Percentiles rank a stretch among this genome's conserved stretches.
Conservation (phyloP, 176 grass and related monocot species). For the Secale cereale region DNA sequence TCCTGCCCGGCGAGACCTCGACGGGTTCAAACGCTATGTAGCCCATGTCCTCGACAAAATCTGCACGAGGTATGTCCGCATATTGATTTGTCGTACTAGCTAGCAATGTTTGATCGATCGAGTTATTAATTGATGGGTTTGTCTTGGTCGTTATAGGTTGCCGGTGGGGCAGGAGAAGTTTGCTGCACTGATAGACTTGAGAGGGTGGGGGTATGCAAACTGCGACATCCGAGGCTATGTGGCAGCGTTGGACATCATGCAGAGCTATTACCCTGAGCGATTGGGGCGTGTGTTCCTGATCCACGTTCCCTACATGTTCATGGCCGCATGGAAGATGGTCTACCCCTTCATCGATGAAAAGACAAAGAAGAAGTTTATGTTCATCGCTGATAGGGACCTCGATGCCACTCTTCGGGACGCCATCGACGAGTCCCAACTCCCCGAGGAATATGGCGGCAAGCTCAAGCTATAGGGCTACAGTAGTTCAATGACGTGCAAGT, state of each 20-base stretch:
- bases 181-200: conserved; percentile 47
- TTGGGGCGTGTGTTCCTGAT: conserved; percentile 51
- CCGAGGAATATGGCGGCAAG: background rate
- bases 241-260: conserved; percentile 72
- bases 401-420: conserved; percentile 43
- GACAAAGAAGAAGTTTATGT: conserved; percentile 87
- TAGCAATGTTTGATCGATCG: background rate
- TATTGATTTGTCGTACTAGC: background rate
- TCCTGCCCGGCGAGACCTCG: conserved; percentile 35
- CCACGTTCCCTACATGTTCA: conserved; percentile 74
- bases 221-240: conserved; percentile 67
- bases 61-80: conserved; percentile 7
- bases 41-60: conserved; percentile 42
- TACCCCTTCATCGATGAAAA: conserved; percentile 86
- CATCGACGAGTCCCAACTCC: conserved; percentile 61
- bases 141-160: conserved; percentile 13
- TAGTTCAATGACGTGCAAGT: background rate
- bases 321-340: conserved; percentile 83
- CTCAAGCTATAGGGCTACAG: background rate
- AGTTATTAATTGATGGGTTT: background rate
- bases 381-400: conserved; percentile 54
- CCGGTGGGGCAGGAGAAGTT: conserved; percentile 64
- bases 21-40: conserved; percentile 53
- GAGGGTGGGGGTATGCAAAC: conserved; percentile 69
- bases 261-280: conserved; percentile 78